phyloP scores from a whole-genome alignment of 1,284 basidiomycete species.

The Inonotus obliquus region DNA sequence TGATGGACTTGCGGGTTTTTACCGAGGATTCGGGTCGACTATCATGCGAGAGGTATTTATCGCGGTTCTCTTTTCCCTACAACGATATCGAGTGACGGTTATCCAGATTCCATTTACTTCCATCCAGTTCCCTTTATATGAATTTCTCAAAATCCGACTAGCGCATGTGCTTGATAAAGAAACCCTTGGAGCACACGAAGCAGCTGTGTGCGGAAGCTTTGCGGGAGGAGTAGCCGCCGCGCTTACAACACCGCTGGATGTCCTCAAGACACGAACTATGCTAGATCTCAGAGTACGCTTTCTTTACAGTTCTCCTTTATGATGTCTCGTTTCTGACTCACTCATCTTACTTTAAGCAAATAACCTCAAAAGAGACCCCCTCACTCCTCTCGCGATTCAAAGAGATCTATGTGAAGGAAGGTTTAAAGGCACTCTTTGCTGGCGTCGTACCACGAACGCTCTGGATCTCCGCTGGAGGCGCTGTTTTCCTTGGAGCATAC shows the following conservation, averaged over 20 bases:
- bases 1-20: conserved; percentile 68
- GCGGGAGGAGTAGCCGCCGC: conserved; percentile 90
- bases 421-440: conserved; percentile 72
- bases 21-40: conserved; percentile 76
- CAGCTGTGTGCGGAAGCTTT: conserved; percentile 87
- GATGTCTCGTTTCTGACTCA: not conserved
- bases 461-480: conserved; percentile 96
- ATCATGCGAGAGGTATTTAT: conserved; percentile 69
- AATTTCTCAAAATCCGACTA: conserved; percentile 72
- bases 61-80: not conserved
- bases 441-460: conserved; percentile 89
- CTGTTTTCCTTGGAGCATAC: conserved; percentile 94
- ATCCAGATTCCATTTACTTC: conserved; percentile 98
- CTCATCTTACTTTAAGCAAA: conserved; percentile 34
- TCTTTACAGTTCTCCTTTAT: not conserved
- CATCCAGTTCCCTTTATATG: conserved; percentile 96
- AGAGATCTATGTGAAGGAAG: conserved; percentile 73
- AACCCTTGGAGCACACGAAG: conserved; percentile 75
- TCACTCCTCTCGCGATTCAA: conserved; percentile 51
- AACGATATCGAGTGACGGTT: too few relatives aligned
- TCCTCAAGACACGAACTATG: conserved; percentile 98
- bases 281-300: conserved; percentile 68
- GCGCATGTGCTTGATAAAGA: conserved; percentile 47
- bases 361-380: conserved; percentile 45
- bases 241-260: conserved; percentile 92